Evolutionary conservation across 371 early-diverging fungal genomes (phyloP), one percentile per base, ranked within the genome.

Genomic region (Nematocida ironsii): DNA sequence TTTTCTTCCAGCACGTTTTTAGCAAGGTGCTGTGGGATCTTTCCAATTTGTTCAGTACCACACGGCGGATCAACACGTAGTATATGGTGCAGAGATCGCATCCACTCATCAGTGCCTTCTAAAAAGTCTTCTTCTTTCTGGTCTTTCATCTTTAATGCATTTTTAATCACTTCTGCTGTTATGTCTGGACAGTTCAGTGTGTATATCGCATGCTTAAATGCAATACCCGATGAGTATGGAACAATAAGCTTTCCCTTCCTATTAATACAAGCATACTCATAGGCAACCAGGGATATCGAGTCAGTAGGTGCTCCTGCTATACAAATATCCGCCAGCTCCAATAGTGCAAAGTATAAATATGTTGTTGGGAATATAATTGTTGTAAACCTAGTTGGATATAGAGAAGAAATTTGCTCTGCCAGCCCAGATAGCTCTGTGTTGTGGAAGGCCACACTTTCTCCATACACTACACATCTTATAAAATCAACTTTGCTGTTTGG

Each of bases 131-230:
- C 57, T 45, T 60, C 48, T 27, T n/a, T 45, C 6, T 23, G 27
- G 13, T 1, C 39, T n/a, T 18, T 48, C 40, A 18, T 11, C 48
- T 23, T 57, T 13, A 83, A 66, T 20, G 48, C 52, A n/a, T 23
- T 44, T 40, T 57, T 48, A 42, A 72, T 54, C n/a, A 39, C 45
- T 40, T 72, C 69, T 39, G 61, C 68, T 9, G 39, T 68, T 11
- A 56, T 47, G 54, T 78, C 58, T 16, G 80, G 69, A 33, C 80
- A 78, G 57, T 78, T 70, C 0, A 78, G 58, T 1, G 80, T 78
- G 62, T 70, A 78, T 6, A 42, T 9, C 16, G 55, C 62, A 11
- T 55, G 18, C 18, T 66, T 44, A 70, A 55, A 25, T 11, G 57
- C 48, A 58, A 78, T 68, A 5, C 80, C 80, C 18, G 71, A 70